These are phyloP conservation scores for Wickerhamiella hasegawae DNA, from an alignment of 805 yeast species.

Conservation along the genomic window DNA sequence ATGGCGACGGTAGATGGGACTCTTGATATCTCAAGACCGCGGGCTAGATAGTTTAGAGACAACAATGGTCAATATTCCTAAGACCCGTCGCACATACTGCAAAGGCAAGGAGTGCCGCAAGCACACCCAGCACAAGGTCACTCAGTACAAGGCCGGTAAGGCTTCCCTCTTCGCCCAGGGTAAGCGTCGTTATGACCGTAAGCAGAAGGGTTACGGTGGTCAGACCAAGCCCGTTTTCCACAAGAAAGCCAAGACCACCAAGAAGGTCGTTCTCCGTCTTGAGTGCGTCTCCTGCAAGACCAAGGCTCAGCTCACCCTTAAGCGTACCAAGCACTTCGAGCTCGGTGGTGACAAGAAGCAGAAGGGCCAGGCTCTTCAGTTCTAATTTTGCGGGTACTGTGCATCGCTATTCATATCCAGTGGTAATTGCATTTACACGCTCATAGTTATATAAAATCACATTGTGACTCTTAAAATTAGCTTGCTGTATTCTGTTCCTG, in stretches of 20 bases:
- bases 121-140: constrained; percentile 99
- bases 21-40: too few species aligned
- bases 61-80: constrained; percentile 92
- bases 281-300: constrained; percentile 98
- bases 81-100: constrained; percentile 99
- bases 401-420: background rate
- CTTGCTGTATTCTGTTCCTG: too few species aligned
- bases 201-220: constrained; percentile 99
- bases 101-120: constrained; percentile 98
- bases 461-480: too few species aligned
- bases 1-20: too few species aligned
- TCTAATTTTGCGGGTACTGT: too few species aligned
- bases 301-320: constrained; percentile 92
- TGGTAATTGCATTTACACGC: too few species aligned
- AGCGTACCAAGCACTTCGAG: constrained; percentile 99
- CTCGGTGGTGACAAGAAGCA: constrained; percentile 99
- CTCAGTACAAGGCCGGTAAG: constrained; percentile 99
- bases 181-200: constrained; percentile 99
- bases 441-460: constrained; percentile 6
- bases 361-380: constrained; percentile 99
- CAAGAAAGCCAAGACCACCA: constrained; percentile 99
- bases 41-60: too few species aligned
- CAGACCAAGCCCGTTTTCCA: constrained; percentile 99
- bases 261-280: constrained; percentile 98
- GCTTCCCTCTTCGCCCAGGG: constrained; percentile 99